Percentiles rank a stretch among this genome's conserved stretches.
These are phyloP conservation scores for Colletotrichum orbiculare DNA, from an alignment of 2,329 filamentous ascomycete genomes.

Conservation along the genomic window DNA sequence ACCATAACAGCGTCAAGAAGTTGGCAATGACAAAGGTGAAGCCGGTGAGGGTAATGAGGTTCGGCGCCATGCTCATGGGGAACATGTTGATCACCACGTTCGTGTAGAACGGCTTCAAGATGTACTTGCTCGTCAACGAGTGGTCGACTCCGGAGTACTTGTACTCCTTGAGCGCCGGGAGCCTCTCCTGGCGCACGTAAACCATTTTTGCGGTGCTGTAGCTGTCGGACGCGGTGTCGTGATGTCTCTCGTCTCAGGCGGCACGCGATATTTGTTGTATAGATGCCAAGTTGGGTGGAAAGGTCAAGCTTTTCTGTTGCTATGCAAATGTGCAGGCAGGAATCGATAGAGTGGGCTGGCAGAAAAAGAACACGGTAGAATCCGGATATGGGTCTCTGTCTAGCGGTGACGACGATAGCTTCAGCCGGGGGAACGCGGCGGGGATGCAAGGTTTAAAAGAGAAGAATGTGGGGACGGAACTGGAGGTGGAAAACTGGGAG, in stretches of 20 bases:
- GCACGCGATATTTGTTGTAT: too few species aligned
- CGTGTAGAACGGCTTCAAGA: conserved; percentile 98
- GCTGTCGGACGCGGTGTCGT: background rate
- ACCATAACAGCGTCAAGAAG: conserved; percentile 92
- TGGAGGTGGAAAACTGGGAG: background rate
- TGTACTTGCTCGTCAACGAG: conserved; percentile 89
- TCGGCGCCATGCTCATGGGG: conserved; percentile 93
- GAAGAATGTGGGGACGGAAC: background rate
- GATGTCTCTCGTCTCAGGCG: background rate
- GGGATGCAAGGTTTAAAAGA: background rate
- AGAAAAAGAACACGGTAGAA: conserved; percentile 25
- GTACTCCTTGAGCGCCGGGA: conserved; percentile 91
- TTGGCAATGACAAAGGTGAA: conserved; percentile 92
- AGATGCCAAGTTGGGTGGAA: background rate
- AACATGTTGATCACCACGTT: conserved; percentile 94
- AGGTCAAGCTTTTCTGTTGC: conserved; percentile 18
- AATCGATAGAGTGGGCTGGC: conserved; percentile 17
- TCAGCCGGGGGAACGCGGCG: conserved; percentile 24
- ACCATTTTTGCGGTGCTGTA: conserved; percentile 71
- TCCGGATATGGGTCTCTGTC: conserved; percentile 22
- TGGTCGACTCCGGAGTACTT: conserved; percentile 94
- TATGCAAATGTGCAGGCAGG: conserved; percentile 16
- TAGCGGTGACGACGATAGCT: conserved; percentile 36
- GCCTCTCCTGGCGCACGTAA: conserved; percentile 92
- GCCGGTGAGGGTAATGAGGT: conserved; percentile 88